These are phyloP conservation scores for Candida labiduridarum DNA, from an alignment of 1,139 yeast genomes.

Conservation along the genomic window DNA sequence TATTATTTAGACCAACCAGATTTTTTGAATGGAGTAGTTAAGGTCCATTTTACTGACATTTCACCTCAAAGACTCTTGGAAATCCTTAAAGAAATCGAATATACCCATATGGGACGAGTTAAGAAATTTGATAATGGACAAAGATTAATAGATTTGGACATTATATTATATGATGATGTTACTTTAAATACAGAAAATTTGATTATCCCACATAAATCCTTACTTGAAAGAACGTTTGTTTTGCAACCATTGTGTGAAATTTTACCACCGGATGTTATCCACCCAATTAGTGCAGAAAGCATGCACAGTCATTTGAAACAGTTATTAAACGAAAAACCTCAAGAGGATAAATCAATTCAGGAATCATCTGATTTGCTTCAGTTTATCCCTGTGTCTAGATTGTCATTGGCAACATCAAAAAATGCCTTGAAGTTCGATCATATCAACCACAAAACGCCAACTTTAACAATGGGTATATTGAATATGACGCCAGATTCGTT, in stretches of 20 bases:
- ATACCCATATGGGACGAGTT: conserved; percentile 65
- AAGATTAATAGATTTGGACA: conserved; percentile 85
- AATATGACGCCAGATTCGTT: conserved; percentile 95
- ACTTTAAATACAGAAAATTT: conserved; percentile 59
- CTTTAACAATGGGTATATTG: conserved; percentile 79
- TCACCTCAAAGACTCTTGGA: conserved; percentile 66
- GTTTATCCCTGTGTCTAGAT: conserved; percentile 46
- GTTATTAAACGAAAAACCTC: conserved; percentile 41
- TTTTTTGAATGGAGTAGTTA: conserved; percentile 82
- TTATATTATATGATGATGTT: conserved; percentile 67
- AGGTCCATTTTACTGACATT: conserved; percentile 51
- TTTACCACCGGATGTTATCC: conserved; percentile 61
- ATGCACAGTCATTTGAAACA: conserved; percentile 67
- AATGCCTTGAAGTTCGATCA: conserved; percentile 44
- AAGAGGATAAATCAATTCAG: conserved; percentile 44
- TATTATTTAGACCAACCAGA: conserved; percentile 78
- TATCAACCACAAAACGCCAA: conserved; percentile 34
- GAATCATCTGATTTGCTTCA: conserved; percentile 48
- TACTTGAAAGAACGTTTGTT: conserved; percentile 90
- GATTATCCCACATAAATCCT: conserved; percentile 80
- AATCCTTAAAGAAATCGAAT: conserved; percentile 75
- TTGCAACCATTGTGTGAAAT: conserved; percentile 86
- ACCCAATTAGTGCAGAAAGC: conserved; percentile 86
- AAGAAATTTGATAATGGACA: conserved; percentile 91
- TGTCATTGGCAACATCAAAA: conserved; percentile 15